Conservation (phyloP, 2,329 filamentous ascomycete species). For the Fragosphaeria purpurea region DNA sequence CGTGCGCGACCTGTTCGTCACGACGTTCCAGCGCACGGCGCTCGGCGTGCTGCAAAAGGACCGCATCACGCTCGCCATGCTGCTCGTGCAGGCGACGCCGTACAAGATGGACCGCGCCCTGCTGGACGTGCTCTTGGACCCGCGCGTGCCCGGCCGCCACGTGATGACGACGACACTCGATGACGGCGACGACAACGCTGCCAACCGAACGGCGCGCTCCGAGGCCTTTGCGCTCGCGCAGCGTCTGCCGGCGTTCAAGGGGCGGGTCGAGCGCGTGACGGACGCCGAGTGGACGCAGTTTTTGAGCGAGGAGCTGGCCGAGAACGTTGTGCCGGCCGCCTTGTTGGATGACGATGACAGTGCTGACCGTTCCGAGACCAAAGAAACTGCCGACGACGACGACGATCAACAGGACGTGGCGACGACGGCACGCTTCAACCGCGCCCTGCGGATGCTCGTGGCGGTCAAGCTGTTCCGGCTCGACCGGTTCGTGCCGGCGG, state of each 20-base stretch:
- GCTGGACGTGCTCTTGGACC: slow-evolving; percentile 78
- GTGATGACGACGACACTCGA: slow-evolving; percentile 39
- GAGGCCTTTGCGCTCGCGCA: slow-evolving; percentile 59
- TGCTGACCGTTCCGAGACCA: not conserved
- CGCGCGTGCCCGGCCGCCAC: slow-evolving; percentile 64
- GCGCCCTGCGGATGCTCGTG: slow-evolving; percentile 71
- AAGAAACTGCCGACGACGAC: not conserved
- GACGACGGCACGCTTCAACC: slow-evolving; percentile 46
- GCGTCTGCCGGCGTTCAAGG: slow-evolving; percentile 64
- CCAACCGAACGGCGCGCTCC: slow-evolving; percentile 36
- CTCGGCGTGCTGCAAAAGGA: slow-evolving; percentile 89
- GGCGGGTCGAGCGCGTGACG: slow-evolving; percentile 53
- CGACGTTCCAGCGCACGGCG: slow-evolving; percentile 87
- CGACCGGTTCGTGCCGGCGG: slow-evolving; percentile 86
- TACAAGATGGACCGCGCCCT: slow-evolving; percentile 88
- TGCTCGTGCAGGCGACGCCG: slow-evolving; percentile 90
- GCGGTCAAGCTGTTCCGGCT: slow-evolving; percentile 91
- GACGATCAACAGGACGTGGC: not conserved
- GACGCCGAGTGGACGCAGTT: slow-evolving; percentile 68
- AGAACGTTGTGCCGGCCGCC: slow-evolving; percentile 67
- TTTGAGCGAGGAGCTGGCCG: slow-evolving; percentile 74
- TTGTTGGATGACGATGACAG: slow-evolving; percentile 56
- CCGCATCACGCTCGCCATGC: slow-evolving; percentile 84
- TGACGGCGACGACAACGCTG: not conserved
- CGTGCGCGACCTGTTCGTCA: slow-evolving; percentile 81